A percentile compares a stretch with the other conserved stretches of the same genome.
These are phyloP conservation scores for Strombidium stylifer DNA, from an alignment of 73 alveolate genomes.

Conservation along the genomic window DNA sequence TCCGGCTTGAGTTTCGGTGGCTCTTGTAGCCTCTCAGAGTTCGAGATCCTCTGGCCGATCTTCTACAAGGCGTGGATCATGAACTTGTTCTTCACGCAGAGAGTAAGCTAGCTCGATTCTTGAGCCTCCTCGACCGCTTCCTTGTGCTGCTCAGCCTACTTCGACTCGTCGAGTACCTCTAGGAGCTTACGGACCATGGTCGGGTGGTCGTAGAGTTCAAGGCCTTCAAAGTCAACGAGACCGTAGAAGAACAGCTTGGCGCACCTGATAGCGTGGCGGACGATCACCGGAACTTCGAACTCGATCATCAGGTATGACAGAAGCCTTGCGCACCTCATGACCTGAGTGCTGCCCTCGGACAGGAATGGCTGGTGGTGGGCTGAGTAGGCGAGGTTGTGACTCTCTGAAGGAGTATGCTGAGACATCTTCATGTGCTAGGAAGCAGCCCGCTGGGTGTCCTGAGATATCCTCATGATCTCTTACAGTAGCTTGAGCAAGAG, in stretches of 20 bases:
- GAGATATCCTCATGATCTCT: constrained; percentile 26
- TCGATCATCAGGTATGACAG: constrained; percentile 24
- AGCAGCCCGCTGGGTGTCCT: constrained; percentile 22
- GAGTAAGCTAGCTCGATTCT: neutral
- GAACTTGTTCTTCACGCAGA: neutral
- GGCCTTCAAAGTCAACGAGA: constrained; percentile 29
- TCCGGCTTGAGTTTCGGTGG: too few relatives aligned
- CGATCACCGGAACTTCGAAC: constrained; percentile 32
- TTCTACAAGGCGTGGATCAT: constrained; percentile 10
- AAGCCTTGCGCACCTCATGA: constrained; percentile 28
- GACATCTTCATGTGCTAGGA: too few relatives aligned
- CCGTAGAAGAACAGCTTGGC: constrained; percentile 40
- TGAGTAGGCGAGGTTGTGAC: neutral
- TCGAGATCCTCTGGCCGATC: constrained; percentile 16
- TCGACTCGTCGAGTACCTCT: too few relatives aligned
- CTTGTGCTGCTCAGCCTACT: too few relatives aligned
- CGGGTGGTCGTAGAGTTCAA: neutral
- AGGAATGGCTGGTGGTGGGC: constrained; percentile 7
- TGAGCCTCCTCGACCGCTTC: neutral
- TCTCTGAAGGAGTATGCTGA: too few relatives aligned
- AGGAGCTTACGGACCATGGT: neutral
- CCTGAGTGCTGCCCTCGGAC: constrained; percentile 32
- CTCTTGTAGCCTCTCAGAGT: too few relatives aligned
- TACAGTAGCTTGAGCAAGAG: constrained; percentile 12
- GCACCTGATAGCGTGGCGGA: constrained; percentile 26